A percentile compares a stretch with the other conserved stretches of the same genome.
Conservation (phyloP, 495 filamentous ascomycete species). For the Saxophila tyrrhenica region DNA sequence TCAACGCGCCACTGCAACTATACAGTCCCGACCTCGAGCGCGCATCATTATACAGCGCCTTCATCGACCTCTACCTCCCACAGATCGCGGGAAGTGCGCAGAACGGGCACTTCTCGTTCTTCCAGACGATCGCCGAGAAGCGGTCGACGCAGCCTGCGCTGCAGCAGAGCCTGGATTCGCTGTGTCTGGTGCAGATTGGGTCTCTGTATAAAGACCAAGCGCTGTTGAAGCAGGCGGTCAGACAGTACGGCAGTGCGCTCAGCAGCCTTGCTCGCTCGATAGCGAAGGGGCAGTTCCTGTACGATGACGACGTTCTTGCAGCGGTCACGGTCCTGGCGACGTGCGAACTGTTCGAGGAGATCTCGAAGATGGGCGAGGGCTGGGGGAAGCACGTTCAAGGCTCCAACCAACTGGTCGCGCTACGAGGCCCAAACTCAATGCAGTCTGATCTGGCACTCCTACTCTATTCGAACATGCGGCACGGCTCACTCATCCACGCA, state of each 20-base stretch:
- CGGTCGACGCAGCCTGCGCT: constrained; percentile 3
- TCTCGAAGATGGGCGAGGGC: constrained; percentile 3
- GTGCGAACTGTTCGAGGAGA: constrained; percentile 16
- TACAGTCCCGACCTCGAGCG: constrained; percentile 9
- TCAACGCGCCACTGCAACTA: neutral
- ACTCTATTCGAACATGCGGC: constrained; percentile 11
- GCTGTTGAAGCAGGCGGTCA: constrained; percentile 4
- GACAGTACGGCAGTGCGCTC: constrained; percentile 9
- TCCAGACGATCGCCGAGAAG: constrained; percentile 1
- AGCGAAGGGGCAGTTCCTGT: neutral
- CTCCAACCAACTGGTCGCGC: constrained; percentile 6
- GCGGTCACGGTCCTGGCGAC: constrained; percentile 4
- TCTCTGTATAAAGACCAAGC: constrained; percentile 8
- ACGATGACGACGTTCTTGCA: constrained; percentile 13
- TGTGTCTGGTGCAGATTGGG: constrained; percentile 14
- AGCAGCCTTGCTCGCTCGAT: constrained; percentile 3
- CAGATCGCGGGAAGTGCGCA: neutral
- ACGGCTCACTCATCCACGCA: constrained; percentile 9
- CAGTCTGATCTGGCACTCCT: constrained; percentile 9
- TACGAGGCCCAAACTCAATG: constrained; percentile 8
- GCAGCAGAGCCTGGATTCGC: constrained; percentile 3
- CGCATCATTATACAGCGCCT: constrained; percentile 3
- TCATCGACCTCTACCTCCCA: constrained; percentile 15
- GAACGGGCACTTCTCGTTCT: constrained; percentile 9
- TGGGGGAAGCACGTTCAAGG: constrained; percentile 15